Evolutionary conservation across 208 protist species (phyloP).

Genomic region (Acanthamoeba rhysodes): DNA sequence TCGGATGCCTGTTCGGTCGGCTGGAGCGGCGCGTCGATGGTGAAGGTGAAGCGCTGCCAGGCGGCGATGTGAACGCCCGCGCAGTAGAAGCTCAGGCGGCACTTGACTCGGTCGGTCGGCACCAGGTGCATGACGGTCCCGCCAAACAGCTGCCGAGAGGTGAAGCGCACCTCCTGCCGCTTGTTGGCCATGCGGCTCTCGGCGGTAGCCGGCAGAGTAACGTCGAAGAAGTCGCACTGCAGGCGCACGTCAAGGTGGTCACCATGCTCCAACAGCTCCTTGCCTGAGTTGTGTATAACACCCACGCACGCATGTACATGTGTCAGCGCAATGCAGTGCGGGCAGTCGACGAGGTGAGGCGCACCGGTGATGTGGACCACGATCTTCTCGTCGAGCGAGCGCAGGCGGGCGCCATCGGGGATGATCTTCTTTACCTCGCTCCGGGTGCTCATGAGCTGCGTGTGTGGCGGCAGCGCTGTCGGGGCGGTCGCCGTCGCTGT

Average conservation of each 20-base stretch:
- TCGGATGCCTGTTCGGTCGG: too few species aligned
- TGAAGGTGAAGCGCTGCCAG: background rate
- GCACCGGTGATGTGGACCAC: background rate
- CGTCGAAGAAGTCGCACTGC: background rate
- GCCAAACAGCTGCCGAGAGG: background rate
- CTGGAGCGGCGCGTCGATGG: background rate
- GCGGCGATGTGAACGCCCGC: background rate
- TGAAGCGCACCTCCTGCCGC: background rate
- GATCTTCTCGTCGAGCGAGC: background rate
- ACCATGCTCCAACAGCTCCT: background rate
- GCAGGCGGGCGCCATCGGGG: background rate
- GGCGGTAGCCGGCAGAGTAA: background rate
- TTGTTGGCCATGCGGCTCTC: background rate
- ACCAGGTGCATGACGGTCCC: background rate
- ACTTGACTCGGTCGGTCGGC: background rate
- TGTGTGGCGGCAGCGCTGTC: background rate
- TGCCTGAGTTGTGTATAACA: too few species aligned
- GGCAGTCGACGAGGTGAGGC: too few species aligned
- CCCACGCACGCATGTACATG: too few species aligned
- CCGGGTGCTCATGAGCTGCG: background rate
- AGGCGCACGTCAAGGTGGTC: background rate
- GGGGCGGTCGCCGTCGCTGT: too few species aligned
- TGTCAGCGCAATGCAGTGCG: too few species aligned
- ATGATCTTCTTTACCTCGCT: background rate
- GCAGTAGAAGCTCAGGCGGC: background rate